These are phyloP conservation scores for Neoscytalidium dimidiatum DNA, from an alignment of 2,329 filamentous ascomycete species.

Conservation along the genomic window DNA sequence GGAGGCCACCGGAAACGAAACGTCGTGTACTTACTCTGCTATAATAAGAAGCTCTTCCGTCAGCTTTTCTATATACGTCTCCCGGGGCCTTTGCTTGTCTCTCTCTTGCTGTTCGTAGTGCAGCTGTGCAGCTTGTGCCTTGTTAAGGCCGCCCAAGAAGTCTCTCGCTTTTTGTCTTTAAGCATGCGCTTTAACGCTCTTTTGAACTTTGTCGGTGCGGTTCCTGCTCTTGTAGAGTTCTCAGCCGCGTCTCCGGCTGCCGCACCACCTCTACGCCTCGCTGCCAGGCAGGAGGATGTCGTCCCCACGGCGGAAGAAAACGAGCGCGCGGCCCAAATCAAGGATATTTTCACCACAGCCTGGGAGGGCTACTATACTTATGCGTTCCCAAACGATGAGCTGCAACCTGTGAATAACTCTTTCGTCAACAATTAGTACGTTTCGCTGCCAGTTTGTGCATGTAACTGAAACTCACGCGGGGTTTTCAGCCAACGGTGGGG, in stretches of 20 bases:
- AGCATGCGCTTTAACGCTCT: constrained; percentile 3
- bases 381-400: constrained; percentile 76
- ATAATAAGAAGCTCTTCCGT: background rate
- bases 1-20: background rate
- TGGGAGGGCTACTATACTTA: constrained; percentile 62
- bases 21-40: background rate
- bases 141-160: too few species aligned
- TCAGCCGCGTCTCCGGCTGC: background rate
- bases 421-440: constrained; percentile 69
- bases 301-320: constrained; percentile 5
- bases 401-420: constrained; percentile 66
- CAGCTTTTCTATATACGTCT: background rate
- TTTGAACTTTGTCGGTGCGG: background rate
- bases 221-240: background rate
- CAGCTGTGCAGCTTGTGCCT: too few species aligned
- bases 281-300: background rate
- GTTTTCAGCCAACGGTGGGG: constrained; percentile 75
- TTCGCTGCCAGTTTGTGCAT: background rate
- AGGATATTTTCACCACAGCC: constrained; percentile 35
- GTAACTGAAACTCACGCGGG: background rate
- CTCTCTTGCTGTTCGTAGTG: background rate
- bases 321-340: constrained; percentile 34
- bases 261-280: background rate
- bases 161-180: background rate
- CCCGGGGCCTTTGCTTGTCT: background rate